These are phyloP conservation scores for Penicillium nucicola DNA, from an alignment of 495 filamentous ascomycete genomes.

Conservation along the genomic window DNA sequence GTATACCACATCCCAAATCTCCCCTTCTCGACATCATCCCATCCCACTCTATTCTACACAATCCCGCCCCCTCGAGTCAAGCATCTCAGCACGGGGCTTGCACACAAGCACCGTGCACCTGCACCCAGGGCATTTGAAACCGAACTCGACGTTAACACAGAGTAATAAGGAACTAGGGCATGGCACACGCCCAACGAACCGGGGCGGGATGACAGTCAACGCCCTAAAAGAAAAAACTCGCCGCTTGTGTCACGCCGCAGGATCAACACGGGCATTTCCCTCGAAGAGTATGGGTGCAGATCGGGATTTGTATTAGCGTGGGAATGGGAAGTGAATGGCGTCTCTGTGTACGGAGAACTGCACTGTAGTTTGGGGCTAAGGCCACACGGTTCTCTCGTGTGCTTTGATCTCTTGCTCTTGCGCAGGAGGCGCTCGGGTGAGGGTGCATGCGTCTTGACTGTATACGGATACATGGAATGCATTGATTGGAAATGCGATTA, in stretches of 20 bases:
- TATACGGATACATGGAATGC: background rate
- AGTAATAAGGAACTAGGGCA: slow-evolving; percentile 13
- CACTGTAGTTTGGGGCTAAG: background rate
- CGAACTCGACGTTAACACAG: slow-evolving; percentile 16
- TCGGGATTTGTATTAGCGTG: background rate
- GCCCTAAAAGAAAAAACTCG: slow-evolving; percentile 2
- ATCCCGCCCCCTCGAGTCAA: too few relatives aligned
- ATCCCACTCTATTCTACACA: too few relatives aligned
- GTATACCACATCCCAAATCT: background rate
- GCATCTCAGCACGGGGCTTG: background rate
- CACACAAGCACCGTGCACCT: background rate
- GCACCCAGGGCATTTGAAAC: slow-evolving; percentile 6
- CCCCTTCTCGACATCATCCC: too few relatives aligned
- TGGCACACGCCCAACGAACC: slow-evolving; percentile 7
- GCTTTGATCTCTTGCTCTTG: slow-evolving; percentile 8
- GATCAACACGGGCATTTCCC: slow-evolving; percentile 4
- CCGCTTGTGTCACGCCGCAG: slow-evolving; percentile 17
- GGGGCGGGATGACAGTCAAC: background rate
- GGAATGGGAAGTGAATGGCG: background rate
- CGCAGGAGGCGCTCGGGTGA: slow-evolving; percentile 8
- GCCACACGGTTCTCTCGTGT: background rate
- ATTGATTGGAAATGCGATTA: background rate
- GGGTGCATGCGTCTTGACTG: background rate
- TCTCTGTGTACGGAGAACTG: too few relatives aligned
- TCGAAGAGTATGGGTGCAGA: slow-evolving; percentile 7